phyloP scores from a whole-genome alignment of 2,329 filamentous ascomycete genomes.

The Alternaria rosae region DNA sequence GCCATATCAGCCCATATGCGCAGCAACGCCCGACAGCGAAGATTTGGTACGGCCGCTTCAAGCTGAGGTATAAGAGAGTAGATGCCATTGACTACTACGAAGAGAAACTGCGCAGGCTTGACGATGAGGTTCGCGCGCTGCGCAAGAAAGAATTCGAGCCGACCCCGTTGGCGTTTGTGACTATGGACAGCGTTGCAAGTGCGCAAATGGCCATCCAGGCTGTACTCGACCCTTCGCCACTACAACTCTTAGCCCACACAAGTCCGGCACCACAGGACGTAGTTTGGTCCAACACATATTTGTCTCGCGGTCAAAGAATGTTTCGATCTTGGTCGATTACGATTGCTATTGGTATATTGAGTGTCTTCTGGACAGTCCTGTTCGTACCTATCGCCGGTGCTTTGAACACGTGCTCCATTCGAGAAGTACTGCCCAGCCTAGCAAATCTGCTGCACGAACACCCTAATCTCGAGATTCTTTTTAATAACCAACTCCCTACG shows the following conservation, averaged over 20 bases:
- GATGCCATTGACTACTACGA: constrained; percentile 97
- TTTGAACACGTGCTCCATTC: constrained; percentile 81
- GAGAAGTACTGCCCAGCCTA: constrained; percentile 73
- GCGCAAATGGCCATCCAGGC: constrained; percentile 96
- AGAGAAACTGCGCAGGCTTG: constrained; percentile 79
- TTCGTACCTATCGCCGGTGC: constrained; percentile 80
- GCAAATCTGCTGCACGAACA: constrained; percentile 73
- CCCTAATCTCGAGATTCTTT: constrained; percentile 73
- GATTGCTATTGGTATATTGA: constrained; percentile 79
- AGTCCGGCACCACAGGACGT: constrained; percentile 90
- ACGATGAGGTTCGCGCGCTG: constrained; percentile 74
- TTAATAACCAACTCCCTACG: constrained; percentile 89
- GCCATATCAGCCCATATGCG: constrained; percentile 55
- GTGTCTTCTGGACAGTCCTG: constrained; percentile 86
- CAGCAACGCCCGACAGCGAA: constrained; percentile 70
- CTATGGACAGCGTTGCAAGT: constrained; percentile 93
- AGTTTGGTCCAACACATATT: constrained; percentile 94
- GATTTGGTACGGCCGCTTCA: constrained; percentile 80
- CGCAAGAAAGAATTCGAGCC: constrained; percentile 79
- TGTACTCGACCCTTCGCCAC: constrained; percentile 87
- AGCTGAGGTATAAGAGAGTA: constrained; percentile 73
- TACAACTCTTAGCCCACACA: constrained; percentile 81
- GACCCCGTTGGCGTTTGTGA: constrained; percentile 90
- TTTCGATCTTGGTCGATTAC: constrained; percentile 85
- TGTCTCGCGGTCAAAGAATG: constrained; percentile 75